Evolutionary conservation across 2,329 filamentous ascomycete species (phyloP).

Genomic region (Venturia nashicola): DNA sequence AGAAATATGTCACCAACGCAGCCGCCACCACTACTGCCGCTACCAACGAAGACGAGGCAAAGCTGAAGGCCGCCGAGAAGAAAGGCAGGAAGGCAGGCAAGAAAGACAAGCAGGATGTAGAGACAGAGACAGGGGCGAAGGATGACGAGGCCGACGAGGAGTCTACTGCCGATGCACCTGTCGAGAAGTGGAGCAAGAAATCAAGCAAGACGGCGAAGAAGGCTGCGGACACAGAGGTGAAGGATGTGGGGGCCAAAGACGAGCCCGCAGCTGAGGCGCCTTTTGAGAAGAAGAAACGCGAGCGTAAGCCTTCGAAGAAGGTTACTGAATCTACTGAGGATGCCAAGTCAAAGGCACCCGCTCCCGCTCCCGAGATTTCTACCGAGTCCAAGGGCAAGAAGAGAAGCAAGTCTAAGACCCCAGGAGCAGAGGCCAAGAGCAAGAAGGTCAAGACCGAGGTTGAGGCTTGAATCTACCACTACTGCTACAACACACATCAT

Average conservation of each 20-base stretch:
- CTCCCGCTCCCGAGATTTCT: background rate
- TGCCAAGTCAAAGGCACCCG: background rate
- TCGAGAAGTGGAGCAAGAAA: background rate
- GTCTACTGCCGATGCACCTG: background rate
- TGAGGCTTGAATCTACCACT: background rate
- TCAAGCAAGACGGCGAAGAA: background rate
- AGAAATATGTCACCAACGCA: slow-evolving; percentile 1
- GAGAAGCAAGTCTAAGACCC: background rate
- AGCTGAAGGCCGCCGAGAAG: background rate
- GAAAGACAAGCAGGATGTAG: too few relatives aligned
- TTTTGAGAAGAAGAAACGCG: background rate
- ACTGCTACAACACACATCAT: background rate
- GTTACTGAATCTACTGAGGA: background rate
- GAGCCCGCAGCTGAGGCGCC: background rate
- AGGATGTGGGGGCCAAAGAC: background rate
- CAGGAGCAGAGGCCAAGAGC: background rate
- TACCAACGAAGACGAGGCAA: background rate
- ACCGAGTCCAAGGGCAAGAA: background rate
- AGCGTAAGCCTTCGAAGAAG: background rate
- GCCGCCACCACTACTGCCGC: background rate
- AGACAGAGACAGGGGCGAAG: too few relatives aligned
- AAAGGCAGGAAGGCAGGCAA: background rate
- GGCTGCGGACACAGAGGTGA: background rate
- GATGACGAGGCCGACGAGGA: background rate
- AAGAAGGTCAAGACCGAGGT: background rate